These are phyloP conservation scores for Dipodascus geniculatus DNA, from an alignment of 805 yeast genomes.

Conservation along the genomic window DNA sequence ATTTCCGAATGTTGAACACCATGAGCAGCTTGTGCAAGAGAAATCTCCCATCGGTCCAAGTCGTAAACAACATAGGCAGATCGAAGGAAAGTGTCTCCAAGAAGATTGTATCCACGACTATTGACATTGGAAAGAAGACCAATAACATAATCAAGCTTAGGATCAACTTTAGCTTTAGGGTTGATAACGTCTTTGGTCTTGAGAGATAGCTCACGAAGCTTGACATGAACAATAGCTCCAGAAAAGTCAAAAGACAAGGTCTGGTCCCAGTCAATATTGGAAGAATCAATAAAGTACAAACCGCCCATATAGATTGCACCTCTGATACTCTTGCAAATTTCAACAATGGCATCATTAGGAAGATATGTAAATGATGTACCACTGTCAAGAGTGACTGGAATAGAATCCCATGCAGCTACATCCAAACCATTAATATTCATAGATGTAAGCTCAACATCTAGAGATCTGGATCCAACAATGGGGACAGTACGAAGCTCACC, in stretches of 20 bases:
- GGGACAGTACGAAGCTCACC: conserved; percentile 33
- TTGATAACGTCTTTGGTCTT: not conserved
- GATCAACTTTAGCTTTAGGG: not conserved
- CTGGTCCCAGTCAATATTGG: not conserved
- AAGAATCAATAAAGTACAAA: not conserved
- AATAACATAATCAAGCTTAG: not conserved
- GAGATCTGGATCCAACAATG: conserved; percentile 23
- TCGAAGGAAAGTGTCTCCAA: conserved; percentile 50
- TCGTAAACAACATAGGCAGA: conserved; percentile 56
- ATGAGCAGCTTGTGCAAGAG: conserved; percentile 37
- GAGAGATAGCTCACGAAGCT: not conserved
- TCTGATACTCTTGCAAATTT: conserved; percentile 21
- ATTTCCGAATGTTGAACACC: conserved; percentile 6
- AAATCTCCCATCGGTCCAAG: conserved; percentile 39
- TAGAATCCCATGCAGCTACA: not conserved
- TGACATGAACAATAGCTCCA: not conserved
- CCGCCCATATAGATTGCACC: not conserved
- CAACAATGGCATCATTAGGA: conserved; percentile 26
- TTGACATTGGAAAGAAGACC: not conserved
- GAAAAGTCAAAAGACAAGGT: not conserved
- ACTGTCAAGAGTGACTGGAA: conserved; percentile 38
- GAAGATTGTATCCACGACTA: not conserved
- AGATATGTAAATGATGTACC: conserved; percentile 40
- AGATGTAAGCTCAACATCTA: conserved; percentile 7
- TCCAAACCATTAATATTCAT: not conserved